These are phyloP conservation scores for Nitzschia sp. DNA, from an alignment of 108 stramenopile genomes.

Conservation along the genomic window DNA sequence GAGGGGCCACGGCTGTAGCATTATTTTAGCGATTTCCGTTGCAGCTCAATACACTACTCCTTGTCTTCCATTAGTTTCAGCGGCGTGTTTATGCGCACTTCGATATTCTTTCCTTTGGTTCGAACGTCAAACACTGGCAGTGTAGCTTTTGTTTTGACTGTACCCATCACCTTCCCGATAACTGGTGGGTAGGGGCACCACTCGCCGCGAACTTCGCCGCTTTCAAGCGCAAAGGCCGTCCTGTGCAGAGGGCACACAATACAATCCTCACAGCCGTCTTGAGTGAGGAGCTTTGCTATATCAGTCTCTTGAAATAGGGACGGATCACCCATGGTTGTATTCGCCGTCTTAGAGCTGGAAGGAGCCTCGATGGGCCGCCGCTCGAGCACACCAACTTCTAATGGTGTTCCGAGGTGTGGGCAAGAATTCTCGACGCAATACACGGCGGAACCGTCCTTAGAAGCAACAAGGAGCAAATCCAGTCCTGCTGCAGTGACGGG, in stretches of 20 bases:
- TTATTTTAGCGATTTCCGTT: neutral
- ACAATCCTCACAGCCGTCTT: conserved; percentile 87
- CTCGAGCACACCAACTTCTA: conserved; percentile 88
- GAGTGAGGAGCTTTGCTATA: conserved; percentile 34
- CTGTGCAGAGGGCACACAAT: conserved; percentile 95
- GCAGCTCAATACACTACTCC: too few species aligned
- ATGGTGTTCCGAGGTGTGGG: conserved; percentile 95
- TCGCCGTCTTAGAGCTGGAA: neutral
- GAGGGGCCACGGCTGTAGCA: neutral
- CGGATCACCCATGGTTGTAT: neutral
- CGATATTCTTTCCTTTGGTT: conserved; percentile 79
- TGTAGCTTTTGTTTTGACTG: conserved; percentile 53
- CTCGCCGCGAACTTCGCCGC: conserved; percentile 91
- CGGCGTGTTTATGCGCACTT: conserved; percentile 57
- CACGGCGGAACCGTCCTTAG: conserved; percentile 68
- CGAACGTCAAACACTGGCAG: conserved; percentile 83
- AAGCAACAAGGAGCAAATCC: conserved; percentile 75
- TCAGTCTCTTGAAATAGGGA: conserved; percentile 31
- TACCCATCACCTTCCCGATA: conserved; percentile 78
- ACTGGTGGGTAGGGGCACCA: conserved; percentile 98
- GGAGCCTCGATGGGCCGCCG: conserved; percentile 50
- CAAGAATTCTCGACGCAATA: conserved; percentile 94
- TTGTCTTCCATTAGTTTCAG: neutral
- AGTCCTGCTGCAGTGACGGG: conserved; percentile 83
- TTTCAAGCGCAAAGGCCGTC: conserved; percentile 92